Conservation (phyloP, 805 yeast species). For the Sporopachydermia quercuum region DNA sequence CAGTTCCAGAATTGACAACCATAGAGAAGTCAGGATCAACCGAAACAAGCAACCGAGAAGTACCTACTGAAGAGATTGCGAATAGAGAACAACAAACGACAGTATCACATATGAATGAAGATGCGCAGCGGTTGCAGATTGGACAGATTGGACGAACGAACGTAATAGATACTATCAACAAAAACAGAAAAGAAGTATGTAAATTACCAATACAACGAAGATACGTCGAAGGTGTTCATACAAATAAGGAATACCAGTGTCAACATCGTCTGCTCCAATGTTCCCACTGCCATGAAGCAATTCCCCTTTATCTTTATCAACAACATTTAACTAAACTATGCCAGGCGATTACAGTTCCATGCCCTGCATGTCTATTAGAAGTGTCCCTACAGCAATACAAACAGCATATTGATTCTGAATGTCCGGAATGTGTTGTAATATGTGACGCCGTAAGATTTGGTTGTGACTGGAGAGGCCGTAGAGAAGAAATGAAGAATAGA, state of each 20-base stretch:
- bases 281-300: not conserved
- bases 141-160: no score
- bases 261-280: not conserved
- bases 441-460: constrained; percentile 1
- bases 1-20: constrained; percentile 2
- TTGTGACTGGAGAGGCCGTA: not conserved
- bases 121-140: no score
- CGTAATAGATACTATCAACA: no score
- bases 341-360: not conserved
- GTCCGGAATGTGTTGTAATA: not conserved
- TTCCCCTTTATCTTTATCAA: not conserved
- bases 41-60: no score
- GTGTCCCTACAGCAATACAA: not conserved
- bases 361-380: not conserved
- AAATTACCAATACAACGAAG: not conserved
- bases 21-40: no score
- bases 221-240: not conserved
- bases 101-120: no score
- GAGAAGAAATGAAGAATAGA: not conserved
- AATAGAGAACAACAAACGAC: no score
- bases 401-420: not conserved
- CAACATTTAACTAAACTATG: not conserved
- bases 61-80: no score
- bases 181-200: no score
- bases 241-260: no score